phyloP scores from a whole-genome alignment of 306 rosid species.

The Vachellia collinsii region DNA sequence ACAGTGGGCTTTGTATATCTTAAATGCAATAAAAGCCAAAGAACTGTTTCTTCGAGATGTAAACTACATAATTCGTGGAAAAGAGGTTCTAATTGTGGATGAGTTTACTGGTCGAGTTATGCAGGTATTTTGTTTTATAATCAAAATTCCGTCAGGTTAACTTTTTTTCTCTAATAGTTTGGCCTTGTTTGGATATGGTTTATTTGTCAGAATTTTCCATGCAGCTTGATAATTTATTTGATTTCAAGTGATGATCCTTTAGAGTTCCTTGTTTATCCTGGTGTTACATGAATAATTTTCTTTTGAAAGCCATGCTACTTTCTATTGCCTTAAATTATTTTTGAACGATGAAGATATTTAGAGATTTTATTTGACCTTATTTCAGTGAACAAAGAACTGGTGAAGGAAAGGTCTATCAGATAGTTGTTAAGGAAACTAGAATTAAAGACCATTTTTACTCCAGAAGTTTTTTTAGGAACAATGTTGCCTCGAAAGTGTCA shows the following conservation, averaged over 20 bases:
- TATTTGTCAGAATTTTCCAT: neutral
- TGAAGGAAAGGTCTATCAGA: slow-evolving; percentile 2
- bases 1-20: slow-evolving; percentile 95
- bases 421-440: neutral
- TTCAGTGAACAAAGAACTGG: neutral
- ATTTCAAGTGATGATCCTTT: neutral
- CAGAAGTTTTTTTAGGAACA: too few species aligned
- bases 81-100: slow-evolving; percentile 91
- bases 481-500: too few species aligned
- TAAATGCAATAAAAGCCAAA: slow-evolving; percentile 94
- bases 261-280: neutral
- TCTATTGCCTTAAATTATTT: neutral
- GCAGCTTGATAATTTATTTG: slow-evolving; percentile 2
- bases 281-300: neutral
- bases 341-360: neutral
- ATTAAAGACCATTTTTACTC: too few species aligned
- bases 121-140: slow-evolving; percentile 62
- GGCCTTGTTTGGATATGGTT: neutral
- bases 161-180: neutral
- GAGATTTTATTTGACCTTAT: slow-evolving; percentile 20
- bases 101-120: slow-evolving; percentile 99
- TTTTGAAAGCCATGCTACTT: neutral
- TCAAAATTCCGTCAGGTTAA: neutral
- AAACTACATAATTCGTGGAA: slow-evolving; percentile 89
- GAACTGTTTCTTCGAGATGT: slow-evolving; percentile 95